A percentile compares a stretch with the other conserved stretches of the same genome.
Evolutionary conservation across 495 filamentous ascomycete genomes (phyloP).

Genomic region (Talaromyces liani): DNA sequence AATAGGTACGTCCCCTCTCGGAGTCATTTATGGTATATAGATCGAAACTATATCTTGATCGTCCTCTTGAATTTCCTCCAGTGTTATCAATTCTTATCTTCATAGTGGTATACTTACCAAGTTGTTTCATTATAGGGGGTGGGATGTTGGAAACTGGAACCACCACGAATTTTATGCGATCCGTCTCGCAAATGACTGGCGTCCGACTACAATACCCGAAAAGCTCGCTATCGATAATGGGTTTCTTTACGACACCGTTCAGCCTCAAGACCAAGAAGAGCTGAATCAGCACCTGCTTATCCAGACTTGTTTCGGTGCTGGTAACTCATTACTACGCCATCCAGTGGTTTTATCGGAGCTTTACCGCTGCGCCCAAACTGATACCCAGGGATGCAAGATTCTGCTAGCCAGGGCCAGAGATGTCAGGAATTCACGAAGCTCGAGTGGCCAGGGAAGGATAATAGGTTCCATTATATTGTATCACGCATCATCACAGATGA

Average conservation of each 20-base stretch:
- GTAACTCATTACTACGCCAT: neutral
- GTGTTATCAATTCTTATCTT: neutral
- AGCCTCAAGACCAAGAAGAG: neutral
- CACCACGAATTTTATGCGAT: slow-evolving; percentile 5
- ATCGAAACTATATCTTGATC: neutral
- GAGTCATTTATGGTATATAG: neutral
- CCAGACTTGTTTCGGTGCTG: neutral
- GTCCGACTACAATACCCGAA: neutral
- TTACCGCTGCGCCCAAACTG: neutral
- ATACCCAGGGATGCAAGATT: slow-evolving; percentile 5
- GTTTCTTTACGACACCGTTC: neutral
- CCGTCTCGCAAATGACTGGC: neutral
- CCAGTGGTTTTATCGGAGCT: slow-evolving; percentile 3
- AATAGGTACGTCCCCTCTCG: slow-evolving; percentile 1
- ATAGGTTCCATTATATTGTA: slow-evolving; percentile 7
- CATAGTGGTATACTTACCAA: neutral
- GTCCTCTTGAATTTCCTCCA: neutral
- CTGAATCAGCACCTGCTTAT: slow-evolving; percentile 5
- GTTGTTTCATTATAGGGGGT: neutral
- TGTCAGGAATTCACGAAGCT: neutral
- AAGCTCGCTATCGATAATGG: neutral
- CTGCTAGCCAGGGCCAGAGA: neutral
- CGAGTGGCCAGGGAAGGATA: neutral
- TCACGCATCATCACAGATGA: slow-evolving; percentile 6
- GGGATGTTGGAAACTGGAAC: slow-evolving; percentile 8